Percentiles rank a stretch among this genome's conserved stretches.
phyloP scores from a whole-genome alignment of 179 eudicot species.

The Camellia oleifera region DNA sequence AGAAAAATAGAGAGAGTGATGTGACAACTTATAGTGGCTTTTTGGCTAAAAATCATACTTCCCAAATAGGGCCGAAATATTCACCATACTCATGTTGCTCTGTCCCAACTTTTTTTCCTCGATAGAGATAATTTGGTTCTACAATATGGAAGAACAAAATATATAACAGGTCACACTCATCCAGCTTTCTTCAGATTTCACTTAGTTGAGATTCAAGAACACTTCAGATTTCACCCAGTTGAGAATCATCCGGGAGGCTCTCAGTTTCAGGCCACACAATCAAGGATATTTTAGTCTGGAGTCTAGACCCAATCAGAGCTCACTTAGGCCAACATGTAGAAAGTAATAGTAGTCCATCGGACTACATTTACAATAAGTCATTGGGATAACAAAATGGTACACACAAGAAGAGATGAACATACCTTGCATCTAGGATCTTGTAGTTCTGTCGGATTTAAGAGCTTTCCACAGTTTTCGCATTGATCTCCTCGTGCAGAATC shows the following conservation, averaged over 20 bases:
- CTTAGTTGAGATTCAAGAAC: neutral
- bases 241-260: constrained; percentile 5
- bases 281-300: neutral
- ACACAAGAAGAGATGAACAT: constrained; percentile 7
- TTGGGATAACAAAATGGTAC: neutral
- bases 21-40: no score
- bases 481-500: constrained; percentile 98
- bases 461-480: constrained; percentile 93
- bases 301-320: neutral
- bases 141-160: neutral
- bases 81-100: neutral
- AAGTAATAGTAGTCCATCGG: neutral
- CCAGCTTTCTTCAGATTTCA: neutral
- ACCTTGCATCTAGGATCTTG: constrained; percentile 91
- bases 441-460: constrained; percentile 86
- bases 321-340: neutral
- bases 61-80: neutral
- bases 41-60: no score
- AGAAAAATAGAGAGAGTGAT: no score
- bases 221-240: neutral
- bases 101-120: neutral
- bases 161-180: neutral
- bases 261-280: neutral
- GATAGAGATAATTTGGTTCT: neutral
- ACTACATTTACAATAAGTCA: neutral